A percentile compares a stretch with the other conserved stretches of the same genome.
Conservation (phyloP, 192 early-diverging fungal genomes). For the Spinellus fusiger region DNA sequence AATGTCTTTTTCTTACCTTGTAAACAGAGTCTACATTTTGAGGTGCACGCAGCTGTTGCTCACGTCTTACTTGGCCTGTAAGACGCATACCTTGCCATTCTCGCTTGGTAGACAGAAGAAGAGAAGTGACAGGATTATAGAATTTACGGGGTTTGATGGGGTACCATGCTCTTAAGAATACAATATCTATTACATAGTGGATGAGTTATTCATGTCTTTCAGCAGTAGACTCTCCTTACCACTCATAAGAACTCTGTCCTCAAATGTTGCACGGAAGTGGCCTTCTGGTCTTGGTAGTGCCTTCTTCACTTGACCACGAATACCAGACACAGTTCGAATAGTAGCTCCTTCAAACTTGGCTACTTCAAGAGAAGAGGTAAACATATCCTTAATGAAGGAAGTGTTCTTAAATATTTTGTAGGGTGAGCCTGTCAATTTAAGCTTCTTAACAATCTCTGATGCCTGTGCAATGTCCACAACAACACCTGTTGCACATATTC, state of each 20-base stretch:
- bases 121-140: constrained; percentile 97
- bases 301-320: constrained; percentile 98
- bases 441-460: constrained; percentile 96
- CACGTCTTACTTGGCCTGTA: constrained; percentile 78
- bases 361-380: constrained; percentile 91
- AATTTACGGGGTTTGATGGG: constrained; percentile 91
- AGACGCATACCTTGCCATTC: constrained; percentile 88
- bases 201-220: neutral
- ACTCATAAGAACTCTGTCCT: constrained; percentile 94
- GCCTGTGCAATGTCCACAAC: constrained; percentile 92
- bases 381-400: constrained; percentile 98
- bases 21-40: constrained; percentile 84
- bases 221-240: constrained; percentile 35
- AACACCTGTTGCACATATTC: constrained; percentile 93
- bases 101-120: constrained; percentile 68
- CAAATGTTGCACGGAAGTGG: constrained; percentile 94
- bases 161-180: constrained; percentile 96
- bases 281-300: constrained; percentile 76
- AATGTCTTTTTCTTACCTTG: constrained; percentile 40
- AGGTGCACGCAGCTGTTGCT: constrained; percentile 55
- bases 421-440: constrained; percentile 94
- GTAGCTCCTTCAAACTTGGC: constrained; percentile 97
- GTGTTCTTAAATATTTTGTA: constrained; percentile 97
- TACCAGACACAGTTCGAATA: constrained; percentile 93
- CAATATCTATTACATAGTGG: constrained; percentile 66